These are phyloP conservation scores for Tillandsia fasciculata DNA, from an alignment of 176 grass and related monocot genomes.

Conservation along the genomic window DNA sequence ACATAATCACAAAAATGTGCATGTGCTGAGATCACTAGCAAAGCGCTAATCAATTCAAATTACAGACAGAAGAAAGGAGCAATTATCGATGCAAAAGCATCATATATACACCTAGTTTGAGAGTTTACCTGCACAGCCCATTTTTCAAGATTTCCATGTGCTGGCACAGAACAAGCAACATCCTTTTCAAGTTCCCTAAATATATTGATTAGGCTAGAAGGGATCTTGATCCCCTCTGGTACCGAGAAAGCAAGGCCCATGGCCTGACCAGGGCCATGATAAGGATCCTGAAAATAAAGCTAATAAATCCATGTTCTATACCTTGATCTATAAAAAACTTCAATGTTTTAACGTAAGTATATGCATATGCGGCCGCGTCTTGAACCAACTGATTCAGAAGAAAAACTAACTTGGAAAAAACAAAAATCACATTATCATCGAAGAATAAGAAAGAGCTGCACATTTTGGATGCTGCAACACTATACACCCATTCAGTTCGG, in stretches of 20 bases:
- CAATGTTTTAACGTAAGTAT: neutral
- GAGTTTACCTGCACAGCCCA: constrained; percentile 89
- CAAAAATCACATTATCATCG: neutral
- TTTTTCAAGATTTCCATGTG: constrained; percentile 90
- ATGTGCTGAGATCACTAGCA: neutral
- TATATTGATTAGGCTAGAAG: constrained; percentile 75
- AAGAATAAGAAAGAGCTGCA: neutral
- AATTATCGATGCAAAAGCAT: neutral
- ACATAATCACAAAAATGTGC: no score
- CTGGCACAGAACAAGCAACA: constrained; percentile 63
- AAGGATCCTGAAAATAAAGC: constrained; percentile 68
- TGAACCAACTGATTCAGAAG: no score
- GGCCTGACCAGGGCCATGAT: constrained; percentile 90
- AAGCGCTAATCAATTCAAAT: neutral
- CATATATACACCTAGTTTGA: neutral
- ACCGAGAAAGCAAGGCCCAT: constrained; percentile 97
- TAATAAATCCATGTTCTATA: constrained; percentile 3
- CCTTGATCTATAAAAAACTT: neutral
- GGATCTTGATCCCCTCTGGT: constrained; percentile 70
- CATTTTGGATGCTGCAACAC: neutral
- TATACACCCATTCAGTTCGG: neutral
- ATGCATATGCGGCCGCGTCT: neutral
- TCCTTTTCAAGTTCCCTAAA: constrained; percentile 90
- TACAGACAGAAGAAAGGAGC: neutral
- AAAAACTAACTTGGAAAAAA: no score